Base-by-base conservation (phyloP, 305 asterid species). In the Ajuga reptans region DNA sequence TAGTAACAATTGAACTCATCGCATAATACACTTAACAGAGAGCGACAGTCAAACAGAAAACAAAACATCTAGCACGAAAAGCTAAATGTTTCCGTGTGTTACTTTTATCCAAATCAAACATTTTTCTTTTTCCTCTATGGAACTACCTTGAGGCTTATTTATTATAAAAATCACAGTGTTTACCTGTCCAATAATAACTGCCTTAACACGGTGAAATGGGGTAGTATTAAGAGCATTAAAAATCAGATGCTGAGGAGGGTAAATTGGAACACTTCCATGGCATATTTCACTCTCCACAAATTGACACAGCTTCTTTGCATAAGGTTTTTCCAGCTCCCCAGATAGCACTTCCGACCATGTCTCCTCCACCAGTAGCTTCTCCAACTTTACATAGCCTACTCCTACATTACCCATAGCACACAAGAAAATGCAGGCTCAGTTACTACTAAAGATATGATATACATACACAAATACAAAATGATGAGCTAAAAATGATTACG, bases 111-210 rank as follows among this genome's bases (percentile, higher is more conserved):
- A n/a, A 17, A 45, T 36, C 42, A 12, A 8, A 52, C 31, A 9
- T 14, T 29, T 51, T 49, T 37, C 37, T 61, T 10, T 17, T 71
- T 39, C 14, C 36, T 42, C 7, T 43, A 6, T 4, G 4, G 36
- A 47, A 16, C 15, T 51, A 52, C 43, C 45, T 50, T 10, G 29
- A 63, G 67, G 68, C 50, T 67, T 59, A 51, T 60, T 66, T 73
- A 43, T 53, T 39, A 64, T 45, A 52, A 45, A n/a, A 70, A 59
- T 11, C 7, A 52, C 24, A 66, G 67, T 6, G 58, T 62, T 14
- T 73, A 89, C 96, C 97, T 92, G 98, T 54, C 99, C 99, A 65
- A 93, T 86, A 68, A 93, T 93, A 68, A 90, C 99, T 4, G 88
- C 97, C 83, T 90, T 93, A 49, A 90, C 89, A 58, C 52, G 58